These are phyloP conservation scores for Wickerhamomyces rabaulensis DNA, from an alignment of 805 yeast genomes.

Conservation along the genomic window DNA sequence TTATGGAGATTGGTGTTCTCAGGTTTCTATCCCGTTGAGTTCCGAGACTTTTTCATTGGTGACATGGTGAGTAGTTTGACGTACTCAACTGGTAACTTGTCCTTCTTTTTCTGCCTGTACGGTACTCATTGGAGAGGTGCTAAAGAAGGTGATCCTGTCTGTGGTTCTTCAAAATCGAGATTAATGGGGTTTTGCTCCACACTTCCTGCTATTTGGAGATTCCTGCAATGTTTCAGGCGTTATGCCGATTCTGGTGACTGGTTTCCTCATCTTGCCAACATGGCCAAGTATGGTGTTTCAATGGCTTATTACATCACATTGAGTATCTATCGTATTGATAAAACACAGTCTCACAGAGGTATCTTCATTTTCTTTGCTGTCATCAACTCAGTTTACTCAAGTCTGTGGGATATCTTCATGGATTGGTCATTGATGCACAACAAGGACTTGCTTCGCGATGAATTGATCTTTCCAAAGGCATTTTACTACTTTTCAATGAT, in stretches of 20 bases:
- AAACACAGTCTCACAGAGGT: conserved; percentile 33
- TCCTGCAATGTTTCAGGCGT: conserved; percentile 87
- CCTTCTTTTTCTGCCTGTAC: conserved; percentile 82
- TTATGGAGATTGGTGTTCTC: conserved; percentile 69
- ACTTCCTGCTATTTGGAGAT: conserved; percentile 86
- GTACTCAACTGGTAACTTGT: conserved; percentile 79
- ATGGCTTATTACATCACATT: conserved; percentile 65
- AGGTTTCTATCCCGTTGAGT: conserved; percentile 92
- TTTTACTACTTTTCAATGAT: conserved; percentile 73
- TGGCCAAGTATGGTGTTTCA: conserved; percentile 66
- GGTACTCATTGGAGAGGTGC: conserved; percentile 63
- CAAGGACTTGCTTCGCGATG: conserved; percentile 60
- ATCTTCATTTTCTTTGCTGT: conserved; percentile 70
- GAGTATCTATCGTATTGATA: conserved; percentile 71
- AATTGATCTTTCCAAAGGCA: conserved; percentile 56
- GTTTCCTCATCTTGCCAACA: conserved; percentile 94
- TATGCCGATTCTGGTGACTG: conserved; percentile 89
- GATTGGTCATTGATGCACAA: conserved; percentile 90
- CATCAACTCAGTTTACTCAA: conserved; percentile 62
- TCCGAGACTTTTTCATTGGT: conserved; percentile 88
- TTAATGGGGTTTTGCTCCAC: conserved; percentile 79
- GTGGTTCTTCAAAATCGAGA: conserved; percentile 78
- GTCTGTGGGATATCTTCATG: conserved; percentile 89
- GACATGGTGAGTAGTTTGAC: conserved; percentile 87
- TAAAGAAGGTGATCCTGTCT: conserved; percentile 36